Evolutionary conservation across 768 basidiomycete genomes (phyloP).

Genomic region (Leccinum disarticulatum): DNA sequence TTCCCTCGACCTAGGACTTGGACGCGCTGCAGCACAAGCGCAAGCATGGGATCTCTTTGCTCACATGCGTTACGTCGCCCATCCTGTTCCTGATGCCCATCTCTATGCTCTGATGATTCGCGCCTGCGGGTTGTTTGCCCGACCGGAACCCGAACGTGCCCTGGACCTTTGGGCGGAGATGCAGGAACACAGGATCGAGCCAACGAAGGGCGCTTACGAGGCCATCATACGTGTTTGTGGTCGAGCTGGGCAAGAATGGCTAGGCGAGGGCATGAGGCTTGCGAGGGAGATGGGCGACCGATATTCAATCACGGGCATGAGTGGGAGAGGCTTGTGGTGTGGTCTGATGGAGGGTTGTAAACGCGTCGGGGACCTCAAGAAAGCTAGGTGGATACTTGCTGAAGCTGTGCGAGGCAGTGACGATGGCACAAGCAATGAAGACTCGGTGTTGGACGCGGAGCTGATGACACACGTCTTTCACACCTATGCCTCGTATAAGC

Average conservation of each 20-base stretch:
- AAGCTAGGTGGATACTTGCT: slow-evolving; percentile 87
- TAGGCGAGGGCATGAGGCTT: slow-evolving; percentile 81
- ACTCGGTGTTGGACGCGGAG: slow-evolving; percentile 55
- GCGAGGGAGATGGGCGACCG: slow-evolving; percentile 85
- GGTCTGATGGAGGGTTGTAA: slow-evolving; percentile 91
- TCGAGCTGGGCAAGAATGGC: slow-evolving; percentile 61
- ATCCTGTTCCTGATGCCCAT: slow-evolving; percentile 69
- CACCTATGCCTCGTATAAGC: slow-evolving; percentile 78
- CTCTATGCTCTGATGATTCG: slow-evolving; percentile 87
- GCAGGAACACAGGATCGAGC: slow-evolving; percentile 68
- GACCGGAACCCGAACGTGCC: slow-evolving; percentile 85
- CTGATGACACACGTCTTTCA: slow-evolving; percentile 85
- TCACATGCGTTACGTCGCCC: slow-evolving; percentile 96
- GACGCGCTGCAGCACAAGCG: slow-evolving; percentile 52
- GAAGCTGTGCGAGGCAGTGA: slow-evolving; percentile 52
- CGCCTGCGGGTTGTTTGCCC: slow-evolving; percentile 65
- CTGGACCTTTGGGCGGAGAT: slow-evolving; percentile 93
- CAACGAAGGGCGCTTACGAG: slow-evolving; percentile 71
- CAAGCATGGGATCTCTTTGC: slow-evolving; percentile 94
- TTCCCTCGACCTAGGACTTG: slow-evolving; percentile 24
- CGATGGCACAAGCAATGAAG: slow-evolving; percentile 20
- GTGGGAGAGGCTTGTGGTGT: slow-evolving; percentile 65
- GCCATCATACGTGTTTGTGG: slow-evolving; percentile 84
- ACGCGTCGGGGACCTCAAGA: slow-evolving; percentile 75
- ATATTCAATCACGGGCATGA: slow-evolving; percentile 36